Evolutionary conservation across 805 yeast species (phyloP), one percentile per base, ranked within the genome.

Genomic region (Pichia manshurica): DNA sequence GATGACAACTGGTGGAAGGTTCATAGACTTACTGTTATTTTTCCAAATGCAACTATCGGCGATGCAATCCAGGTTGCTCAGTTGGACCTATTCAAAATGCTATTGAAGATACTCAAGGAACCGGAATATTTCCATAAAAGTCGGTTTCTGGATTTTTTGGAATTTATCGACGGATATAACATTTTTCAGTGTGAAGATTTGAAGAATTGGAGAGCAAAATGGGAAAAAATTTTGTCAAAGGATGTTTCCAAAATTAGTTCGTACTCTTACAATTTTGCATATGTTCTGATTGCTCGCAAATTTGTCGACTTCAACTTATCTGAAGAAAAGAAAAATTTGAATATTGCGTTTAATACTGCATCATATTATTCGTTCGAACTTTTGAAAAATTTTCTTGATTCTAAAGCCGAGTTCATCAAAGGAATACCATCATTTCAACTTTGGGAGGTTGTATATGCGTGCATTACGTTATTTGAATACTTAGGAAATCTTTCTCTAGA

Each of bases 351-450:
- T 16, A 62, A 68, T 42, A 74, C 80, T 0, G 72, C 77, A 45
- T 71, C 71, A 47, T 55, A 56, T 19, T 71, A 73, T 52, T 69
- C 79, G 1, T 69, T 74, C 49, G 67, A 73, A 2, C 66, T 77
- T 19, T 54, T 79, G 33, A 66, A 69, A 13, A 70, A 72, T 25
- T 69, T 78, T 47, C 56, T 77, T 15, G 58, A 68, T 22, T 57
- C 77, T 20, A 73, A 77, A 3, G 65, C 75, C 4, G 62, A 72
- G 2, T 57, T 75, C 23, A 72, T 79, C 1, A 73, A 73, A 53
- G 82, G 82, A 0, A 74, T 81, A 9, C 84, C 85, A 1, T 69
- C 71, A 1, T 70, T 73, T 43, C 70, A 78, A 3, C 60, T 77
- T 45, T 71, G 75, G 51, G 78, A 78, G 52, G 67, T 78, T 17